Evolutionary conservation across 164 flowering plant species (phyloP), one percentile per base, ranked within the genome.

Genomic region (Tetracentron sinense): DNA sequence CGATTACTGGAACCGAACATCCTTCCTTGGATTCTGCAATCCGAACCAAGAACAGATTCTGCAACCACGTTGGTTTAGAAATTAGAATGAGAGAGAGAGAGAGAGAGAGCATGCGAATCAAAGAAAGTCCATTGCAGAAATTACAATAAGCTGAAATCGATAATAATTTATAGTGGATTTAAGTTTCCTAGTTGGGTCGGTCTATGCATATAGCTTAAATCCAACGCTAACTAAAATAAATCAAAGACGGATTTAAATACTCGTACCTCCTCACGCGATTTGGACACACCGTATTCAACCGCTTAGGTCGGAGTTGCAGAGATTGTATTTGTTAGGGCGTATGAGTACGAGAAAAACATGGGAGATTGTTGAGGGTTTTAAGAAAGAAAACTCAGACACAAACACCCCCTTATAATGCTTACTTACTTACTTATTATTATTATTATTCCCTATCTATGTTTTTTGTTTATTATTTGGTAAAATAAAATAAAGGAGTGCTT

Each of bases 1-100:
- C 87, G 77, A 42, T 69, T 81, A 31, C 57, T 72, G 8, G 81
- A 70, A 54, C 88, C 83, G 29, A 82, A 84, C 81, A 83, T 83
- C 65, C 16, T 46, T 55, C 33, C 51, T 38, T 38, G 1, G 51
- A 38, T 49, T 70, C 56, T 35, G 28, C 52, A 54, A 58, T 48
- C 52, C 1, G 30, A 59, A 6, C n/a, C 27, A n/a, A 30, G 6
- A 47, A 15, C 57, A 21, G 35, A 60, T 33, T 64, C 65, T 59
- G 60, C 54, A 61, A 55, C 29, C 26, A 42, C 8, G 46, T 2
- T 42, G 54, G n/a, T 19, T n/a, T 20, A 42, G 23, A 54, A 26
- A 56, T 38, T 8, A 2, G 14, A 38, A 10, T 38, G 31, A 46
- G 26, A 42, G 59, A 54, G 22, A 25, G 30, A 21, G 44, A 65